Evolutionary conservation across 1,284 basidiomycete species (phyloP).

Genomic region (Coriolopsis trogii): DNA sequence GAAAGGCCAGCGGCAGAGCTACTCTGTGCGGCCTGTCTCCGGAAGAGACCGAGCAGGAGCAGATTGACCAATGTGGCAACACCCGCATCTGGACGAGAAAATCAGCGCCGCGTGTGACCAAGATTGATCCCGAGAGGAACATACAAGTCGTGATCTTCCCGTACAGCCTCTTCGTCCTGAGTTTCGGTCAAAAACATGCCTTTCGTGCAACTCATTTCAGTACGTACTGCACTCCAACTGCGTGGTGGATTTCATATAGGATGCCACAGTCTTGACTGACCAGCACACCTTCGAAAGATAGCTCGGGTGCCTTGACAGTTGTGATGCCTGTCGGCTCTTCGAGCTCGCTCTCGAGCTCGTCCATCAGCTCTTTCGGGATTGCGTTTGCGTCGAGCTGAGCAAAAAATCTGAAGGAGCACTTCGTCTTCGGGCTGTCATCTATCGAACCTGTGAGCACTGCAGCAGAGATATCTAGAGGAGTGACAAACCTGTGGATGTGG

Average conservation of each 20-base stretch:
- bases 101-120: not conserved
- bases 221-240: constrained; percentile 66
- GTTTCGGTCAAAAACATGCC: not conserved
- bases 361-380: constrained; percentile 57
- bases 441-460: not conserved
- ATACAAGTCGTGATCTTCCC: constrained; percentile 81
- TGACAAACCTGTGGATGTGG: constrained; percentile 17
- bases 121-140: constrained; percentile 30
- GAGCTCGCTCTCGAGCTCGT: constrained; percentile 71
- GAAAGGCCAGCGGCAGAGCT: constrained; percentile 80
- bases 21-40: constrained; percentile 73
- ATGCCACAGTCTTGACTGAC: constrained; percentile 82
- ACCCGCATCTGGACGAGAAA: constrained; percentile 62
- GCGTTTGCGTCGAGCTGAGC: constrained; percentile 59
- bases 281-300: constrained; percentile 64
- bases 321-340: constrained; percentile 71
- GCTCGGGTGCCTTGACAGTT: constrained; percentile 55
- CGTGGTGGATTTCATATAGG: constrained; percentile 64
- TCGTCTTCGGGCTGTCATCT: constrained; percentile 54
- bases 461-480: not conserved
- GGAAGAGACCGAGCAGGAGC: constrained; percentile 64
- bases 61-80: constrained; percentile 71
- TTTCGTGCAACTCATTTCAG: not conserved
- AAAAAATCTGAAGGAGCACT: constrained; percentile 67
- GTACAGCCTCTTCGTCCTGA: constrained; percentile 67